Evolutionary conservation across 306 rosid genomes (phyloP).

Genomic region (Rosa chinensis): DNA sequence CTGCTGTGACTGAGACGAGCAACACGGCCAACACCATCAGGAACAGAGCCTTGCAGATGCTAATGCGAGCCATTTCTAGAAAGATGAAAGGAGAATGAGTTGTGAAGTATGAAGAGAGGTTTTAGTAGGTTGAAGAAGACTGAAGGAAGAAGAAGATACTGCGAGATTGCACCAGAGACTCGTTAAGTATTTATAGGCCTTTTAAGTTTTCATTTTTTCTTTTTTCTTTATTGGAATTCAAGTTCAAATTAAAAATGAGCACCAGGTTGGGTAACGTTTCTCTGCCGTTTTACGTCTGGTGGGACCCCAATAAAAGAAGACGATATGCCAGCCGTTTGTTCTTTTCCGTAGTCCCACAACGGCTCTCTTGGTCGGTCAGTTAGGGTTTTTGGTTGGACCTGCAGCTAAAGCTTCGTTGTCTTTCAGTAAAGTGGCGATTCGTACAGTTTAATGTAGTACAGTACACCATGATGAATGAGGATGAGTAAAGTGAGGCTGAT

Average conservation of each 20-base stretch:
- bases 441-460: not conserved
- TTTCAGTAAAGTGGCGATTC: not conserved
- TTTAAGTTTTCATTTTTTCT: not conserved
- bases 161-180: not conserved
- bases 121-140: not conserved
- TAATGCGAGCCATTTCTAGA: conserved; percentile 43
- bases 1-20: conserved; percentile 36
- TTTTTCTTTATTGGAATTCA: not conserved
- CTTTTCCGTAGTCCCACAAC: conserved; percentile 17
- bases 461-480: not conserved
- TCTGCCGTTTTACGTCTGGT: conserved; percentile 10
- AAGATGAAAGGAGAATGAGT: not conserved
- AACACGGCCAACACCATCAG: conserved; percentile 31
- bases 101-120: not conserved
- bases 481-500: not conserved
- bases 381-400: not conserved
- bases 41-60: conserved; percentile 36
- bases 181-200: conserved; percentile 17
- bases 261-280: conserved; percentile 1
- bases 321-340: conserved; percentile 23
- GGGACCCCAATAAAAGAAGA: conserved; percentile 1
- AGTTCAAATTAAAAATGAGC: not conserved
- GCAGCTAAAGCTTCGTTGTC: not conserved
- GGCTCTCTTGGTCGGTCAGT: conserved; percentile 27
- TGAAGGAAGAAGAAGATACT: not conserved